Conservation (phyloP, 2,329 filamentous ascomycete species). For the Colletotrichum sp. region DNA sequence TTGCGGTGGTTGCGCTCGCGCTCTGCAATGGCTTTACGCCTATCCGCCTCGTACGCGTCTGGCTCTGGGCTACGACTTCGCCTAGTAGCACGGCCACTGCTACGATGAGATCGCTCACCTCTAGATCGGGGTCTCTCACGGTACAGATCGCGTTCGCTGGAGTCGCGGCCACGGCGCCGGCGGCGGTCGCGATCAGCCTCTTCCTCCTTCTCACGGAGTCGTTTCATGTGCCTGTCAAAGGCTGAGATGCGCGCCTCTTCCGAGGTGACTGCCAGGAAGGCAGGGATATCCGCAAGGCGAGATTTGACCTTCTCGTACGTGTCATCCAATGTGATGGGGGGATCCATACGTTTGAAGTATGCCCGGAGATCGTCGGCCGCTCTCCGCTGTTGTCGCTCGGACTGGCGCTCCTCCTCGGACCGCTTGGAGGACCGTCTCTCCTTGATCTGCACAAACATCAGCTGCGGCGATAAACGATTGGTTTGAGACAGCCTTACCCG, state of each 20-base stretch:
- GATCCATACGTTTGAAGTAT: constrained; percentile 88
- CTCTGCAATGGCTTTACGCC: constrained; percentile 90
- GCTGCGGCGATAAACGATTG: neutral
- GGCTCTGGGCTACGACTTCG: constrained; percentile 88
- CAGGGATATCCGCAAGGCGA: constrained; percentile 79
- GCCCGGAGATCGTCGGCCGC: constrained; percentile 85
- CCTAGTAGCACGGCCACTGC: constrained; percentile 60
- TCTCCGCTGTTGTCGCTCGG: constrained; percentile 85
- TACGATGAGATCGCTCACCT: constrained; percentile 69
- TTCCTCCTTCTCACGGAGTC: constrained; percentile 90
- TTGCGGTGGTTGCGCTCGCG: constrained; percentile 94
- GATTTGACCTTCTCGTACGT: constrained; percentile 88
- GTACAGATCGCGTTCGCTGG: constrained; percentile 55
- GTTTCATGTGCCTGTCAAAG: constrained; percentile 91
- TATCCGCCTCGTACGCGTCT: constrained; percentile 94
- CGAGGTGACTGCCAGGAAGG: constrained; percentile 82
- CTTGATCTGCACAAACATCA: constrained; percentile 62
- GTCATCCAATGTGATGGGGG: constrained; percentile 77
- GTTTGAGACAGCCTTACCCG: constrained; percentile 56
- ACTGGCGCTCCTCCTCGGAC: constrained; percentile 82
- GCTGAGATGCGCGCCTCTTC: constrained; percentile 84
- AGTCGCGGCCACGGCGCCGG: constrained; percentile 62
- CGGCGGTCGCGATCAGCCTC: constrained; percentile 73
- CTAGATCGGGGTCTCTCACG: constrained; percentile 64
- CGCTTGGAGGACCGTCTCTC: constrained; percentile 80